Evolutionary conservation across 2,329 filamentous ascomycete species (phyloP).

Genomic region (Coniella lustricola): DNA sequence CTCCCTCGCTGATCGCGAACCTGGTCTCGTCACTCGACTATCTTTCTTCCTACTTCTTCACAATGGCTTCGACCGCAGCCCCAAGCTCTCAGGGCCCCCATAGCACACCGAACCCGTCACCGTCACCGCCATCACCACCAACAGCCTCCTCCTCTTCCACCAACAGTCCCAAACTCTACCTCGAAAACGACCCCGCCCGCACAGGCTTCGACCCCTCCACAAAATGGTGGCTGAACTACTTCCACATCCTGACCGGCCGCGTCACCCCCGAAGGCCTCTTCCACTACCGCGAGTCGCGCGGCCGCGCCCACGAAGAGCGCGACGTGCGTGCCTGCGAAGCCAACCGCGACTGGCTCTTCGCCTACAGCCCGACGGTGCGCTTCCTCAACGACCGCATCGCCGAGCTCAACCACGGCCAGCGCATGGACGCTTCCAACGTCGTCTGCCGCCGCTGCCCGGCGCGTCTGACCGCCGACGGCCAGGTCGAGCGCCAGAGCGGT

Average conservation of each 20-base stretch:
- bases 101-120: conserved; percentile 1
- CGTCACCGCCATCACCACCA: neutral
- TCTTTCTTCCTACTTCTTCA: conserved; percentile 3
- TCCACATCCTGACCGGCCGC: conserved; percentile 68
- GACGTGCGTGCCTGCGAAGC: conserved; percentile 79
- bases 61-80: conserved; percentile 15
- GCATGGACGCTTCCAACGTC: conserved; percentile 67
- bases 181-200: conserved; percentile 51
- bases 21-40: neutral
- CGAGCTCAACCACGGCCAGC: conserved; percentile 60
- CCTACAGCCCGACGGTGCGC: conserved; percentile 76
- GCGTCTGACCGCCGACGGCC: conserved; percentile 47
- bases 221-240: conserved; percentile 75
- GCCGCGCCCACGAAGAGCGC: conserved; percentile 64
- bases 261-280: conserved; percentile 63
- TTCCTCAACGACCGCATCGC: conserved; percentile 80
- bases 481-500: conserved; percentile 60
- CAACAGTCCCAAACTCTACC: conserved; percentile 25
- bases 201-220: conserved; percentile 57
- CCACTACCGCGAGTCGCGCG: conserved; percentile 71
- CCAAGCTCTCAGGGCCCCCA: conserved; percentile 1
- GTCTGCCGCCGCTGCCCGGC: conserved; percentile 72
- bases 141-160: neutral
- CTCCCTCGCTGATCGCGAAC: neutral
- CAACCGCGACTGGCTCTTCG: conserved; percentile 75